Conservation (phyloP, 768 basidiomycete species). For the Auricularia cornea region DNA sequence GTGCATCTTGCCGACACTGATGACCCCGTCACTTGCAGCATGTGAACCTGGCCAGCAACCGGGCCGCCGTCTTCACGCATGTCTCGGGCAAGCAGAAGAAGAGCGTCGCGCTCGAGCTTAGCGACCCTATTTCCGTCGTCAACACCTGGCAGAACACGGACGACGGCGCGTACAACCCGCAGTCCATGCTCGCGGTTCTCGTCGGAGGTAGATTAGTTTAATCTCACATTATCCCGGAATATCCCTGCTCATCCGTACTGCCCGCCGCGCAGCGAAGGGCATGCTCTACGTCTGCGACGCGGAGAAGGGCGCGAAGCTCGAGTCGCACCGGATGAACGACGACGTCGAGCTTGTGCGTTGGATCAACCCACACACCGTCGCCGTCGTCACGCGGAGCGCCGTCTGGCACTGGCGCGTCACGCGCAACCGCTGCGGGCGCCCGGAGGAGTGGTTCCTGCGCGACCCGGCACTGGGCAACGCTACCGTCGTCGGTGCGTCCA, state of each 20-base stretch:
- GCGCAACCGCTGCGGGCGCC: neutral
- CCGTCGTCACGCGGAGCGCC: neutral
- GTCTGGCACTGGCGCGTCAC: neutral
- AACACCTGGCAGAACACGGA: neutral
- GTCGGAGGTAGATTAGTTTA: neutral
- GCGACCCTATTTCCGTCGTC: neutral
- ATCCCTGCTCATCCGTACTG: neutral
- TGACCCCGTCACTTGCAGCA: neutral
- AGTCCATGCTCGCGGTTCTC: neutral
- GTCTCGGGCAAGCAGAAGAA: neutral
- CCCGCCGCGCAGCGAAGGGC: neutral
- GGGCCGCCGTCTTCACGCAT: neutral
- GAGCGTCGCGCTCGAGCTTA: neutral
- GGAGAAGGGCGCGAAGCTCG: neutral
- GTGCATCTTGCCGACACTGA: neutral
- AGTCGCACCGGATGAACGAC: neutral
- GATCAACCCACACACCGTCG: neutral
- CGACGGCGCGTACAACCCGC: neutral
- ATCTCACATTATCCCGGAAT: no score
- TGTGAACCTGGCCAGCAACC: neutral
- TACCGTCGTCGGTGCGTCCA: neutral
- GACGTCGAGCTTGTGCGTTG: neutral
- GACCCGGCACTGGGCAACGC: neutral
- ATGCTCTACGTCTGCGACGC: neutral
- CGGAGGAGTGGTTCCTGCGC: neutral